phyloP scores from a whole-genome alignment of 2,329 filamentous ascomycete genomes.

The Phaeosphaeria sp. region DNA sequence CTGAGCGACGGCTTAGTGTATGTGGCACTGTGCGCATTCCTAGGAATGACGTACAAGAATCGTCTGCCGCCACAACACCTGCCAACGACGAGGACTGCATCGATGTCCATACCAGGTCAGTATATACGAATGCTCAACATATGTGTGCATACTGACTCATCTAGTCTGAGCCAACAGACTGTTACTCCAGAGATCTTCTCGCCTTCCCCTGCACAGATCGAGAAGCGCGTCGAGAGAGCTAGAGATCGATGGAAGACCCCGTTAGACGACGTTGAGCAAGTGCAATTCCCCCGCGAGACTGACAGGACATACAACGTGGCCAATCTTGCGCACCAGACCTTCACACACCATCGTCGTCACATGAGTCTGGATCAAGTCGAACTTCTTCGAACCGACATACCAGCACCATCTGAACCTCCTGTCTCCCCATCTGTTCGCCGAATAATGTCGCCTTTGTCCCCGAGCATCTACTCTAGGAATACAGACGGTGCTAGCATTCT shows the following conservation, averaged over 20 bases:
- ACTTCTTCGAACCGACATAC: not conserved
- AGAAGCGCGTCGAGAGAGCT: slow-evolving; percentile 46
- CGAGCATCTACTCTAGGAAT: slow-evolving; percentile 56
- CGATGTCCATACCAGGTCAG: not conserved
- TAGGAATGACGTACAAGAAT: slow-evolving; percentile 9
- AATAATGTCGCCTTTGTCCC: slow-evolving; percentile 47
- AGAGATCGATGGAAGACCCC: slow-evolving; percentile 52
- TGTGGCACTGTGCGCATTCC: slow-evolving; percentile 13
- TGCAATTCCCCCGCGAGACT: slow-evolving; percentile 37
- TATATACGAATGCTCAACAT: not conserved
- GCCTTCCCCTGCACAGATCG: slow-evolving; percentile 49
- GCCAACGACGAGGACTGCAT: slow-evolving; percentile 7
- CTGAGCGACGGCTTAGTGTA: slow-evolving; percentile 11
- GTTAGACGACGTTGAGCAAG: slow-evolving; percentile 43
- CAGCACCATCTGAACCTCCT: slow-evolving; percentile 4
- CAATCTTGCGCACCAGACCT: slow-evolving; percentile 6
- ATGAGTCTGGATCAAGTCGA: not conserved
- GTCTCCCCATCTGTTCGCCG: slow-evolving; percentile 13
- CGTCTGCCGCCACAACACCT: slow-evolving; percentile 7
- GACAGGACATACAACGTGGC: slow-evolving; percentile 25
- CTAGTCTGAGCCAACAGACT: not conserved
- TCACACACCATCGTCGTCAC: not conserved
- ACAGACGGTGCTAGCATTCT: slow-evolving; percentile 48
- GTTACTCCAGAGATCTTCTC: slow-evolving; percentile 4
- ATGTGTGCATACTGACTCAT: not conserved